Evolutionary conservation across 2,329 filamentous ascomycete species (phyloP), one percentile per base, ranked within the genome.

Genomic region (Diatrype stigma): DNA sequence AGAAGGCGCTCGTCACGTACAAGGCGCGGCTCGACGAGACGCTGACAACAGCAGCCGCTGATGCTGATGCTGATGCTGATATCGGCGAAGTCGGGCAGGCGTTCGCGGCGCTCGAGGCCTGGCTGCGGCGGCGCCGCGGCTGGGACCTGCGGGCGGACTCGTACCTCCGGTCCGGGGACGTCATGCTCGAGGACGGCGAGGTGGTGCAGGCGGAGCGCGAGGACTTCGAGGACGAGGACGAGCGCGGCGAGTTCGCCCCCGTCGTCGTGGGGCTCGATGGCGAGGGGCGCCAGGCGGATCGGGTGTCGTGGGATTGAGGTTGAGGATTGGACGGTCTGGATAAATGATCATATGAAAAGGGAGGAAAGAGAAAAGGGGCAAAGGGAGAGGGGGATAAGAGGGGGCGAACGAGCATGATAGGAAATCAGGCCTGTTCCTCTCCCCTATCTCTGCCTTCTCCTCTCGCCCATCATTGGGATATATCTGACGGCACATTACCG

Each of bases 181-280:
- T 77, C 23, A 78, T 75, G 67, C 68, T 80, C 46, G 78, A 81
- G 53, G 78, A 81, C 56, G 75, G 78, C 23, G 73, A 81, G 63
- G 60, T 76, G 54, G 70, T 79, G 0, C 71, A 76, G 48, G 62
- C 73, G 2, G 74, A 77, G 59, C 63, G 78, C 48, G 67, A 69
- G 2, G 78, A 81, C 44, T 70, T 81, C 37, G 74, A 79, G 53
- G 76, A 72, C 1, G 80, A 81, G 54, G 79, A 81, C 50, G 75
- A 78, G 63, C 70, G 69, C 53, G 78, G 78, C 16, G 79, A 81
- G 52, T 80, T 75, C 57, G 73, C 74, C 14, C 77, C 79, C 1
- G 72, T 78, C 17, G 65, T 82, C 34, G 78, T 83, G 5, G 71
- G 79, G 51, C 53, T 81, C 34, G 78, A 81, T 50, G 77, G 76